Evolutionary conservation across 176 grass and related monocot genomes (phyloP), one percentile per base, ranked within the genome.

Genomic region (Luzula sylvatica): DNA sequence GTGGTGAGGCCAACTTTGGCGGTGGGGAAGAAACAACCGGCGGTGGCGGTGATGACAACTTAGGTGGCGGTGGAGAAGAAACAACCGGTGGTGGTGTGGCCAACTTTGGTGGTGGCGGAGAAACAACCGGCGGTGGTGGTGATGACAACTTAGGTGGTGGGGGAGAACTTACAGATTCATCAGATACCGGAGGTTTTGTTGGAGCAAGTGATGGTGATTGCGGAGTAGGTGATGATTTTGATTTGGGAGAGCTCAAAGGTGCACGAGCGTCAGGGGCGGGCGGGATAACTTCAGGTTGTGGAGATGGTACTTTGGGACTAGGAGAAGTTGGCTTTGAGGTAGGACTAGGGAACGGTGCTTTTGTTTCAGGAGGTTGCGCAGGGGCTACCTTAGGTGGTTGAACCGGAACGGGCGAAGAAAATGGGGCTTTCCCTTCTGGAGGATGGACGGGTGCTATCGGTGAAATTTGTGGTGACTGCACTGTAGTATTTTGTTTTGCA

Each of bases 361-460:
- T 43, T 13, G 54, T 24, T 57, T 57, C 54, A 14, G 19, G 54
- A 35, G 54, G 54, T 11, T 27, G 38, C 20, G 56, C 55, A 19
- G 2, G 23, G 2, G 55, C 35, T 42, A 39, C 32, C 39, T 16
- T 35, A 35, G 30, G 30, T 35, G 30, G 30, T 35, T 35, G 30
- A 35, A 35, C 30, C 30, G 43, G 26, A 20, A 39, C 35, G 3
- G 29, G 41, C 12, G 23, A 11, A 0, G 43, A 16, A 21, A 44
- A 32, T 22, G 60, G 60, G 46, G 60, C 44, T 15, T 42, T 35
- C 8, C 29, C 30, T 48, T 49, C 23, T 12, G 70, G 70, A 2
- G 46, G 17, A 12, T 11, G 23, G 0, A 49, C 6, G 1, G 49
- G 47, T 46, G 58, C 23, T 11, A 52, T 14, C 0, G 71, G 58